Evolutionary conservation across 164 flowering plant species (phyloP), one percentile per base, ranked within the genome.

Genomic region (Liriodendron chinense): DNA sequence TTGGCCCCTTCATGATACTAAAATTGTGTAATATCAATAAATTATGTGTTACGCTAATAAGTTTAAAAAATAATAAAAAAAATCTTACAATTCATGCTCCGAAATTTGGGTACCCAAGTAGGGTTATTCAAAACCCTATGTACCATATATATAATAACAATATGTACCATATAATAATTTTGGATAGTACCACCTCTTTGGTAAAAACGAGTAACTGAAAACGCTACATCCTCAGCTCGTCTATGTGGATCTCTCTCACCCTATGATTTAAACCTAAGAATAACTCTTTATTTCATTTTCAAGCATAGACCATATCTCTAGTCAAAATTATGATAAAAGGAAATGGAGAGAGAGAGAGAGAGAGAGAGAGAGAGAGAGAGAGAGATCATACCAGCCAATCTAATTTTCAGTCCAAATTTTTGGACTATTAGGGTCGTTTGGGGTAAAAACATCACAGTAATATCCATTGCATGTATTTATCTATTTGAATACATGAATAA

Each of bases 391-490:
- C 85, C 84, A 82, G 49, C 86, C 88, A 63, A 68, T 72, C 86
- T 85, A 85, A 23, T 81, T 83, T 56, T 81, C 83, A 18, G 85
- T 85, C 84, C 84, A 84, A 80, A 82, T 76, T 61, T 82, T 85
- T 0, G 84, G 86, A 25, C 71, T 80, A 0, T 67, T 80, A 0
- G 72, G 64, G 22, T 77, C 71, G 68, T 75, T 83, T 8, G 82
- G 85, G 1, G 14, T 63, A 28, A 74, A 85, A 1, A 47, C n/a
- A 23, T 82, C 84, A 22, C 85, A 83, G 59, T 82, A 85, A 5
- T 10, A 83, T 0, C 84, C 86, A 80, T 85, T 85, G 82, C 86
- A 83, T 7, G 87, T 83, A 66, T 83, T 81, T 10, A 85, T 85
- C 84, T 75, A 67, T 34, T 50, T 21, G 68, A 25, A 65, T 21